Evolutionary conservation across 2,329 filamentous ascomycete genomes (phyloP).

Genomic region (Aspergillus floridensis): DNA sequence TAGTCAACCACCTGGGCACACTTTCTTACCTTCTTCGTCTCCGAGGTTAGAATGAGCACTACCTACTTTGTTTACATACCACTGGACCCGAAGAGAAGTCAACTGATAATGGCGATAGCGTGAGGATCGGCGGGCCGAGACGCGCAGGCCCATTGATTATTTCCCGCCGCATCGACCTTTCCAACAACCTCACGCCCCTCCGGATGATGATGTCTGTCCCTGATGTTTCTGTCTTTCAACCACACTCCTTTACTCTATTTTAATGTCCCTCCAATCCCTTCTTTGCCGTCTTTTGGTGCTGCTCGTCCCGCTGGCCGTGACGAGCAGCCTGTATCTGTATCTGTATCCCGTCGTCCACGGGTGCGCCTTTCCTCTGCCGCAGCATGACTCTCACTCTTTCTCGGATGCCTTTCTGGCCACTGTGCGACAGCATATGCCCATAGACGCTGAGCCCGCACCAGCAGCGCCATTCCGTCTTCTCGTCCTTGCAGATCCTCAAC

Average conservation of each 20-base stretch:
- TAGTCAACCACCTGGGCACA: no score
- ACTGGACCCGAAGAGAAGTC: no score
- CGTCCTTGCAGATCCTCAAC: slow-evolving; percentile 84
- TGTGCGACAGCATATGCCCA: slow-evolving; percentile 36
- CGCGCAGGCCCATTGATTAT: neutral
- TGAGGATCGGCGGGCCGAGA: neutral
- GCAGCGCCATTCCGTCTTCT: slow-evolving; percentile 73
- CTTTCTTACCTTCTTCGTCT: no score
- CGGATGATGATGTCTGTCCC: neutral
- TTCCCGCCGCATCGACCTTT: neutral
- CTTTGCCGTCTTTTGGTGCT: slow-evolving; percentile 48
- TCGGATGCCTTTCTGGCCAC: slow-evolving; percentile 32
- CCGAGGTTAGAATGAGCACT: no score
- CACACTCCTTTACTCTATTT: neutral
- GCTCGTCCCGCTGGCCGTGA: slow-evolving; percentile 64
- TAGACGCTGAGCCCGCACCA: slow-evolving; percentile 13
- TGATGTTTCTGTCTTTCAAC: neutral
- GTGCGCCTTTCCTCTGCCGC: slow-evolving; percentile 71
- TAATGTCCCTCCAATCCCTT: slow-evolving; percentile 44
- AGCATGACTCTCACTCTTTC: slow-evolving; percentile 6
- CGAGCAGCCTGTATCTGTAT: slow-evolving; percentile 76
- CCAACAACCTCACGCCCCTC: neutral
- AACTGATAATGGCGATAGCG: neutral
- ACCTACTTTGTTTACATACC: no score
- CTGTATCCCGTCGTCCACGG: slow-evolving; percentile 77